Base-by-base conservation (phyloP, 2,329 filamentous ascomycete genomes). In the Fusarium anthophilum region DNA sequence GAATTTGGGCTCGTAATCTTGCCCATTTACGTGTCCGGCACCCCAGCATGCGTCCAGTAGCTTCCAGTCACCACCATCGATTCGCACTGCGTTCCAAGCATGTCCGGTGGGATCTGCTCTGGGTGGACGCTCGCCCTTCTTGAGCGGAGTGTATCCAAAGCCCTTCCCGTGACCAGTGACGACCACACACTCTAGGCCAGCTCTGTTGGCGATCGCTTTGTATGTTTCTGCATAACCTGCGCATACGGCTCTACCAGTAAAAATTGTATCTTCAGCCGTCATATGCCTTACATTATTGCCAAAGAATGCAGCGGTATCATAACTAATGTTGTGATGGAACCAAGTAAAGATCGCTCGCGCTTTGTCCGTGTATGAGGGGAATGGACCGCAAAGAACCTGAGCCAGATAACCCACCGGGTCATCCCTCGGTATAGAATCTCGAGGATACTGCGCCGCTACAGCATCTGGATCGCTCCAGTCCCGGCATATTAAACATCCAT, bases 1-100 rank as follows among this genome's bases (percentile, higher is more conserved):
- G 81, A 98, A 97, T 7, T 85, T 80, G 76, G 92, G 88, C 48
- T 88, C 88, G 83, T 95, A 98, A 3, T 85, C 82, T 64, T 87
- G 83, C 22, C 85, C 86, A 56, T 62, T 73, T 26, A 79, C 85
- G 48, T 90, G 86, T 5, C 96, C 96, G 0, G 96, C 94, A 44
- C 96, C 96, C 96, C 96, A 99, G 80, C 96, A 98, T 2, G 93
- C 83, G 79, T 99, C 96, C 55, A 98, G 84, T 3, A 98, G 88
- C 82, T 98, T 98, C 96, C 96, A 98, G 73, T 91, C 89, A 5
- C 94, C 94, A 32, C 91, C 89, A 77, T 98, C 96, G 66, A 98
- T 94, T 58, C 91, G 89, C 12, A 98, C 94, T 1, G 93, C 95
- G 79, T 98, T 98, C 96, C 96, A 98, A 0, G 96, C 96, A 82